Evolutionary conservation across 306 rosid genomes (phyloP).

Genomic region (Cucurbita maxima): DNA sequence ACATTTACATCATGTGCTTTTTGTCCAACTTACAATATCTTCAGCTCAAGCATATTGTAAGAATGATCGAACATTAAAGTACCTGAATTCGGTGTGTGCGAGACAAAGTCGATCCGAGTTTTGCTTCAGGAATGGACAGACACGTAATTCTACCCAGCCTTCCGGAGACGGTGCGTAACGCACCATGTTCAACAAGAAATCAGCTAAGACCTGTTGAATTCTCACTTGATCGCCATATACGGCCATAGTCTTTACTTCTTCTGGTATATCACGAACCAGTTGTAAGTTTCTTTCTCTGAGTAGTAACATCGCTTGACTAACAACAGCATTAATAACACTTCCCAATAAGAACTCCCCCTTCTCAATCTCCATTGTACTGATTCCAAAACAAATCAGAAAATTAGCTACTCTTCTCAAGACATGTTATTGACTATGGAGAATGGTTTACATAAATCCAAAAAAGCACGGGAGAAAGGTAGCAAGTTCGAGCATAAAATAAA

Average conservation of each 20-base stretch:
- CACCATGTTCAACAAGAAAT: conserved; percentile 83
- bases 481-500: not conserved
- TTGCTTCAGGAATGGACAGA: conserved; percentile 60
- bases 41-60: not conserved
- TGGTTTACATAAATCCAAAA: not conserved
- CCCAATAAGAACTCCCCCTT: conserved; percentile 76
- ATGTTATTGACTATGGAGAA: not conserved
- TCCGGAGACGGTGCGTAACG: conserved; percentile 80
- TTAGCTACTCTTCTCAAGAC: conserved; percentile 10
- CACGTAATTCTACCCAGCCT: conserved; percentile 95
- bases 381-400: conserved; percentile 16
- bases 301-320: conserved; percentile 89
- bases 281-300: conserved; percentile 81
- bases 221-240: conserved; percentile 91
- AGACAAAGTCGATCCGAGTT: conserved; percentile 41
- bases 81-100: conserved; percentile 85
- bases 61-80: conserved; percentile 8
- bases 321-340: conserved; percentile 86
- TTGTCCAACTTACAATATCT: not conserved
- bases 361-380: conserved; percentile 82
- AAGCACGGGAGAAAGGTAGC: not conserved
- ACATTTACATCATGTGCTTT: not conserved
- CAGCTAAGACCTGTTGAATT: conserved; percentile 84
- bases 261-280: conserved; percentile 92
- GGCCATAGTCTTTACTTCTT: conserved; percentile 80